Evolutionary conservation across 2,329 filamentous ascomycete species (phyloP).

Genomic region (Fusarium bactridioides): DNA sequence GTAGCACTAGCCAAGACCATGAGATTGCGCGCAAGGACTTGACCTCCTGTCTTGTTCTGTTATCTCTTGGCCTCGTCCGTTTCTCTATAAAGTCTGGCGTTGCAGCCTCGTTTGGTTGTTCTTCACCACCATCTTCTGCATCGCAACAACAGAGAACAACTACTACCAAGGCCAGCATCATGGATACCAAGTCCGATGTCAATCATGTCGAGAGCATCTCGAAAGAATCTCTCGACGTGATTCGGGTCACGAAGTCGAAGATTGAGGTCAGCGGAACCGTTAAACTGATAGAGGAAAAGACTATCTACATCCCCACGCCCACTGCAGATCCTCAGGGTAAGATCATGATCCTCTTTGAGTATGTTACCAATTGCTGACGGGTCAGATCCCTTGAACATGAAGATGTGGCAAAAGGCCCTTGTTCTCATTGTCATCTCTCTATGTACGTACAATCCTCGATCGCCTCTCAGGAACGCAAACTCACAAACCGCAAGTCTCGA

Average conservation of each 20-base stretch:
- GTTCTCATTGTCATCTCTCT: conserved; percentile 32
- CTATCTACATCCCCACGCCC: conserved; percentile 30
- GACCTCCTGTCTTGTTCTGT: neutral
- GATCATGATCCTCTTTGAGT: neutral
- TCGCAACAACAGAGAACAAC: neutral
- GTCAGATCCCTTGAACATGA: conserved; percentile 35
- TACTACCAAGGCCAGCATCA: conserved; percentile 1
- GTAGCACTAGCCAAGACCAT: conserved; percentile 9
- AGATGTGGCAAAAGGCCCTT: conserved; percentile 33
- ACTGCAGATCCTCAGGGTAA: conserved; percentile 29
- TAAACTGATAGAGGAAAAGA: conserved; percentile 25
- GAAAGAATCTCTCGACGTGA: conserved; percentile 24
- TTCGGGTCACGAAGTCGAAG: conserved; percentile 28
- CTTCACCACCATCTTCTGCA: conserved; percentile 4
- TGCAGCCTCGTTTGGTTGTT: neutral
- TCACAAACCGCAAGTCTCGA: conserved; percentile 3
- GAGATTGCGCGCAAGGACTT: neutral
- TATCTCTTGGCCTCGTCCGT: conserved; percentile 1
- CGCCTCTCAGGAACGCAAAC: neutral
- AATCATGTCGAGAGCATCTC: conserved; percentile 33
- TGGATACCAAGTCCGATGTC: conserved; percentile 27
- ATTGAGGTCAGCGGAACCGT: conserved; percentile 33
- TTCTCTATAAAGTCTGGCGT: conserved; percentile 17
- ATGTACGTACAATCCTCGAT: neutral
- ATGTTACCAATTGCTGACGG: neutral